Evolutionary conservation across 2,329 filamentous ascomycete species (phyloP).

Genomic region (Samsoniella hepiali): DNA sequence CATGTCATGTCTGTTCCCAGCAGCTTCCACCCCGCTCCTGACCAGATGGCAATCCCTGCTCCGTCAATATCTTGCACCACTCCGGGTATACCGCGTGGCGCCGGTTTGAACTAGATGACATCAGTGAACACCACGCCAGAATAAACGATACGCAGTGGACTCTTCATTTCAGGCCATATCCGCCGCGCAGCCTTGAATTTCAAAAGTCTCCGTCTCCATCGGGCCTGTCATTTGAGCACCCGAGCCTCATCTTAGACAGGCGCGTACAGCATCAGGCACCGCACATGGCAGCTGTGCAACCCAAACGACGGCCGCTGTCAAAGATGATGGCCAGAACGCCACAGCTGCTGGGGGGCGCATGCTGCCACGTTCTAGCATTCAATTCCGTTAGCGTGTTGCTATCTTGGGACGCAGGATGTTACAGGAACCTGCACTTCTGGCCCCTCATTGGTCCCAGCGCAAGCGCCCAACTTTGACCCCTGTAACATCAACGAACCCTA

Average conservation of each 20-base stretch:
- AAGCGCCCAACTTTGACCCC: conserved; percentile 12
- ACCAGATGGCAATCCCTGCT: background rate
- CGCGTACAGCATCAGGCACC: background rate
- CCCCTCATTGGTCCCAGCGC: conserved; percentile 12
- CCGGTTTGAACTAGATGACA: conserved; percentile 5
- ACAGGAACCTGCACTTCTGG: conserved; percentile 9
- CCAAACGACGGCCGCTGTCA: background rate
- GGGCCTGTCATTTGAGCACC: background rate
- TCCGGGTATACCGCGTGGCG: conserved; percentile 2
- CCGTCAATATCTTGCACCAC: background rate
- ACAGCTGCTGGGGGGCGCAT: background rate
- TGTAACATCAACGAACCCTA: conserved; percentile 9
- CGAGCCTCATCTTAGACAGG: background rate
- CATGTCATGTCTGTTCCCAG: background rate
- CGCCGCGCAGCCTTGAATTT: background rate
- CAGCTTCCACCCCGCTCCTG: conserved; percentile 8
- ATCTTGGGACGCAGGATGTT: conserved; percentile 18
- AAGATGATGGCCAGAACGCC: background rate
- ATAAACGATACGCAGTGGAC: background rate
- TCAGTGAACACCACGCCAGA: background rate
- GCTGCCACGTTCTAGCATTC: conserved; percentile 4
- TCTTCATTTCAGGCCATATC: background rate
- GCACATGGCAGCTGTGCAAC: background rate
- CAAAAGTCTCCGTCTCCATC: background rate
- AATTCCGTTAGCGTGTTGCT: conserved; percentile 17